Base-by-base conservation (phyloP, 352 stramenopile species). In the Phytophthora pinifolia region DNA sequence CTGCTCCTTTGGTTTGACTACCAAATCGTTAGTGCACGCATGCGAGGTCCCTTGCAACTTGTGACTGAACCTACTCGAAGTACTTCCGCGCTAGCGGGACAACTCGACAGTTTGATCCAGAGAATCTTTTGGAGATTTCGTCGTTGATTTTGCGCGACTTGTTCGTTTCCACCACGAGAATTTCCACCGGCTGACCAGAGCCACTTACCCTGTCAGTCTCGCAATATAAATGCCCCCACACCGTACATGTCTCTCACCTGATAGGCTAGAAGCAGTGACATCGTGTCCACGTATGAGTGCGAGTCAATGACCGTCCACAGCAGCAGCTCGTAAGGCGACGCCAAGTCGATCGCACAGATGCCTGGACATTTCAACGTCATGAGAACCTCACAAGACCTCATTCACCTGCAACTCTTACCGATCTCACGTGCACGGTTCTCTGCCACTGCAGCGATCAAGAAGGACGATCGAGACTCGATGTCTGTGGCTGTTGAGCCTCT, bases 231-330 rank as follows among this genome's bases (percentile, higher is more conserved):
- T 37, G 14, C 13, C 46, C 34, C 2, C 25, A 31, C 10, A 44
- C 9, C 46, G 35, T 30, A 33, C 13, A 25, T 8, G 4, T 25
- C 25, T 39, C 13, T 20, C 42, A 89, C 83, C 59, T 89, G 63
- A 38, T 89, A 92, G 1, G 79, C 79, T 53, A 87, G 70, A 18
- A 92, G 73, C 10, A 92, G 62, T 10, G 78, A 79, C 9, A 91
- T 51, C 2, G 78, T 88, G 35, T 92, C 75, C 15, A 78, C 65
- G 22, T 92, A 92, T 22, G 72, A 79, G 42, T 87, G 76, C 2
- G 83, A 89, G 50, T 92, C 83, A 42, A 92, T 89, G 36, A 92
- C 63, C 15, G 67, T 89, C 83, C 83, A 92, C 8, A 92, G 57
- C 7, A 92, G 50, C 13, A 92, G 44, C 49, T 92, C 83, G 37